A percentile compares a stretch with the other conserved stretches of the same genome.
Conservation (phyloP, 257 asterid species). For the Solanum bulbocastanum region DNA sequence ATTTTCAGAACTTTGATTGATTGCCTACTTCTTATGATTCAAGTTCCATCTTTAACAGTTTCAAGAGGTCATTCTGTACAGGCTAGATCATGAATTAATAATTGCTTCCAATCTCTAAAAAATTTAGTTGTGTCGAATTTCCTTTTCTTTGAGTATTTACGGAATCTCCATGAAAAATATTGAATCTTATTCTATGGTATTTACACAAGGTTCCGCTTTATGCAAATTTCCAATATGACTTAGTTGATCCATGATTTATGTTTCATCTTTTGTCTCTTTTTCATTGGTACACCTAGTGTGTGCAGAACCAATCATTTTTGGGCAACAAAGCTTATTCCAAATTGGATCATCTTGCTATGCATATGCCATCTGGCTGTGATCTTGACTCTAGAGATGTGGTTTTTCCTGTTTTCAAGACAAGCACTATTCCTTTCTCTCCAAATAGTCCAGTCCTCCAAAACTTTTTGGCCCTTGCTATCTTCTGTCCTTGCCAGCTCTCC, state of each 20-base stretch:
- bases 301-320: neutral
- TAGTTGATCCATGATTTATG: neutral
- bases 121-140: neutral
- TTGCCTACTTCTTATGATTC: neutral
- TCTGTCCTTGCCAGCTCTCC: neutral
- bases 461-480: neutral
- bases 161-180: neutral
- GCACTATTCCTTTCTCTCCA: neutral
- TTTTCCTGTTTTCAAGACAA: neutral
- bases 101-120: neutral
- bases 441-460: neutral
- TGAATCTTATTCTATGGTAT: neutral
- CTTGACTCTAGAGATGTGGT: neutral
- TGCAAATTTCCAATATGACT: neutral
- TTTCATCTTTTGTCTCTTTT: neutral
- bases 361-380: neutral
- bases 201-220: neutral
- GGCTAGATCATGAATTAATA: neutral
- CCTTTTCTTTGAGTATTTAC: neutral
- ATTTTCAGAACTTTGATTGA: neutral
- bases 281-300: neutral
- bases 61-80: neutral
- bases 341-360: neutral
- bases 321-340: neutral
- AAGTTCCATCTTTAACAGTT: neutral